Conservation (phyloP, 805 yeast genomes). For the Myxozyma geophila region DNA sequence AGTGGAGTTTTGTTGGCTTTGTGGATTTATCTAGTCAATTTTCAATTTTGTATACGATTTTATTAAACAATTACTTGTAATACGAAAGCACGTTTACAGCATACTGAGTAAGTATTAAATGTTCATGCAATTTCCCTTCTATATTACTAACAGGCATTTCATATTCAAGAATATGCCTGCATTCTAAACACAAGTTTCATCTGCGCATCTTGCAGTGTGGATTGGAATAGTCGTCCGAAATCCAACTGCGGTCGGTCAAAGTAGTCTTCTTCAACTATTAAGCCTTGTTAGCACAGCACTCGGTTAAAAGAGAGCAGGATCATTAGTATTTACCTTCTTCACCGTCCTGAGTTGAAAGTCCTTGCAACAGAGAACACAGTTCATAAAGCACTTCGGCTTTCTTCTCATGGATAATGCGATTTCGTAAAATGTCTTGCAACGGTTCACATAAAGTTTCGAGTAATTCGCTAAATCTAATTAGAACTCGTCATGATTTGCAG, state of each 20-base stretch:
- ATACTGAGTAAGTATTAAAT: no score
- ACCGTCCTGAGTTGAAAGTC: conserved; percentile 40
- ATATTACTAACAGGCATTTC: not conserved
- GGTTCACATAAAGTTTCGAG: conserved; percentile 73
- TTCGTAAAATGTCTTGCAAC: conserved; percentile 70
- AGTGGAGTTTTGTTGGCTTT: no score
- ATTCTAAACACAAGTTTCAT: conserved; percentile 78
- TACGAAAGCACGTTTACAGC: no score
- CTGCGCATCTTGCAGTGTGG: conserved; percentile 77
- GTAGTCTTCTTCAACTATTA: conserved; percentile 18
- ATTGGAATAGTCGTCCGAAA: conserved; percentile 66
- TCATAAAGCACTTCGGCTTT: conserved; percentile 75
- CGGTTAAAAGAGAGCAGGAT: not conserved
- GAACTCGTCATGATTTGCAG: not conserved
- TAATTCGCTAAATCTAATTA: conserved; percentile 49
- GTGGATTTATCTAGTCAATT: no score
- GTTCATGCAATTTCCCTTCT: not conserved
- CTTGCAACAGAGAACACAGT: conserved; percentile 64
- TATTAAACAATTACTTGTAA: no score
- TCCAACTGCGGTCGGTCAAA: conserved; percentile 47
- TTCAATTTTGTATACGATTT: no score
- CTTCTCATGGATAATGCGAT: conserved; percentile 68
- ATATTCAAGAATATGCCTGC: conserved; percentile 55
- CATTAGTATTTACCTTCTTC: conserved; percentile 17
- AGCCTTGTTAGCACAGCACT: not conserved